A percentile compares a stretch with the other conserved stretches of the same genome.
These are phyloP conservation scores for Alternaria metachromatica DNA, from an alignment of 2,329 filamentous ascomycete genomes.

Conservation along the genomic window DNA sequence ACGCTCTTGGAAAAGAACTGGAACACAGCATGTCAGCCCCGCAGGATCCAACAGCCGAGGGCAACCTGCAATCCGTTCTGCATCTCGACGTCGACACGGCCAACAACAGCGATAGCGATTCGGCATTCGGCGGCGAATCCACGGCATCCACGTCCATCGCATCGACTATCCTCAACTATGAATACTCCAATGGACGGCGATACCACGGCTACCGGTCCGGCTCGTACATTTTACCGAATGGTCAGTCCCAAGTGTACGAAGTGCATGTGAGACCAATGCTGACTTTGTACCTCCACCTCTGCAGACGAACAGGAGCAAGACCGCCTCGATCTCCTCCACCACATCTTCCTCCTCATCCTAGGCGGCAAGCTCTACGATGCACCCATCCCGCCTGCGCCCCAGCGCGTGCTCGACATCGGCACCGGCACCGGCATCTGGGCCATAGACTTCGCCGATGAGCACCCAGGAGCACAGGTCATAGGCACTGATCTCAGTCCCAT, in stretches of 20 bases:
- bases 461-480: slow-evolving; percentile 42
- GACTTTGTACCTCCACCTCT: not conserved
- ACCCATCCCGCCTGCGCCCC: slow-evolving; percentile 29
- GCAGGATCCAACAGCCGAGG: slow-evolving; percentile 5
- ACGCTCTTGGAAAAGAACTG: not conserved
- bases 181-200: slow-evolving; percentile 48
- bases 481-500: slow-evolving; percentile 49
- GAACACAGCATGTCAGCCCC: slow-evolving; percentile 17
- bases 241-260: not conserved
- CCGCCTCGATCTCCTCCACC: slow-evolving; percentile 48
- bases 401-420: slow-evolving; percentile 47
- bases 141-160: slow-evolving; percentile 43
- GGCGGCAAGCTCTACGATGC: slow-evolving; percentile 46
- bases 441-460: slow-evolving; percentile 48
- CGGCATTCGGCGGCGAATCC: slow-evolving; percentile 38
- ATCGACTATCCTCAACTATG: slow-evolving; percentile 47
- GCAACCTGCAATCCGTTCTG: slow-evolving; percentile 34
- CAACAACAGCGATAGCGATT: slow-evolving; percentile 38
- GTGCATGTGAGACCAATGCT: not conserved
- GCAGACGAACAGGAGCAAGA: slow-evolving; percentile 47
- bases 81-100: slow-evolving; percentile 38
- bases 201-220: slow-evolving; percentile 48
- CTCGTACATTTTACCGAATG: slow-evolving; percentile 46
- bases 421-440: slow-evolving; percentile 52
- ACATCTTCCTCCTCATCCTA: slow-evolving; percentile 47